These are phyloP conservation scores for Scalesia atractyloides DNA, from an alignment of 129 eudicot genomes.

Conservation along the genomic window DNA sequence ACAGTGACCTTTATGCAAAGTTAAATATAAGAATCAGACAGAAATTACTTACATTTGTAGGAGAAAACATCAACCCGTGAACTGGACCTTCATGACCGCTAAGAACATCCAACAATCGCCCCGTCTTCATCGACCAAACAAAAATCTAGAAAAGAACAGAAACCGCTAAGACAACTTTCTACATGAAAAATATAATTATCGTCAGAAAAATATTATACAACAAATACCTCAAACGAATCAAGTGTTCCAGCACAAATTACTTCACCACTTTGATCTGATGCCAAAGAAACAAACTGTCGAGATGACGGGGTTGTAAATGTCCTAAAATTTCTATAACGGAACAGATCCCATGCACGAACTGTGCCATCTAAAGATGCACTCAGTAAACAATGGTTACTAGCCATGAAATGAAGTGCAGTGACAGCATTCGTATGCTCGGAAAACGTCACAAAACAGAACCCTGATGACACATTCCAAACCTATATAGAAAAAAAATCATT, in stretches of 20 bases:
- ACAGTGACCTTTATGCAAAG: background rate
- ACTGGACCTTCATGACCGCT: constrained; percentile 99
- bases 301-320: constrained; percentile 91
- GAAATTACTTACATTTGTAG: constrained; percentile 63
- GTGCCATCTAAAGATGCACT: constrained; percentile 99
- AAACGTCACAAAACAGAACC: constrained; percentile 90
- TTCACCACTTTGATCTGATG: constrained; percentile 98
- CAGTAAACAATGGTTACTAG: constrained; percentile 74
- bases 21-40: background rate
- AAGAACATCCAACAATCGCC: constrained; percentile 81
- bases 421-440: constrained; percentile 98
- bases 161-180: constrained; percentile 10
- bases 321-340: constrained; percentile 88
- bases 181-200: background rate
- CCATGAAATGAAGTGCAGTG: constrained; percentile 92
- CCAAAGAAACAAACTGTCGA: constrained; percentile 91
- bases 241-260: constrained; percentile 99
- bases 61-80: constrained; percentile 94
- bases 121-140: constrained; percentile 99
- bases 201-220: background rate
- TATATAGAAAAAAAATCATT: constrained; percentile 24
- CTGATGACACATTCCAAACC: constrained; percentile 98
- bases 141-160: constrained; percentile 51
- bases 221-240: constrained; percentile 90
- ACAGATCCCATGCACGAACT: constrained; percentile 96